Base-by-base conservation (phyloP, 768 basidiomycete species). In the Gymnopilus dilepis region DNA sequence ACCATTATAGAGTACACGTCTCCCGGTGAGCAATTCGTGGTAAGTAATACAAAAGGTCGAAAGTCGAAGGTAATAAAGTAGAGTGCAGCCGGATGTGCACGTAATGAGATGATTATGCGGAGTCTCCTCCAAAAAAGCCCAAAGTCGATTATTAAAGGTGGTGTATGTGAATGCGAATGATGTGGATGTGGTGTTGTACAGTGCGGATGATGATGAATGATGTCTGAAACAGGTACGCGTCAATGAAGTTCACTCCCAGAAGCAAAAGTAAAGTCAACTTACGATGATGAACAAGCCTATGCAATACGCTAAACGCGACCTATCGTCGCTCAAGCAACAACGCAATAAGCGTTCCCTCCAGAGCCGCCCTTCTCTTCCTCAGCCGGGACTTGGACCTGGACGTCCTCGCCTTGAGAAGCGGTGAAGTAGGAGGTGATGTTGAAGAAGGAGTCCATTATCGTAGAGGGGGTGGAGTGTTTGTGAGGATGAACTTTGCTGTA, bases 361-460 rank as follows among this genome's bases (percentile, higher is more conserved):
- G 58, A 42, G 13, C 66, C 64, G 9, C 56, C 48, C n/a, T 56
- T 61, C 58, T 70, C 69, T 63, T 66, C 65, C 24, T 65, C 45
- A 21, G 61, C 47, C 6, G 68, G 67, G 15, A 69, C 28, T n/a
- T 63, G 58, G 8, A 53, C 43, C 38, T 63, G 58, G 8, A 53
- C 43, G 40, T 68, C 66, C 61, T 71, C 68, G 26, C 41, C 31
- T 33, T 65, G 45, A 41, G 56, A 50, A 41, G 37, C 48, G 48
- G 53, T 56, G 47, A 56, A 58, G 47, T 60, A 58, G 58, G 63
- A 60, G 53, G 55, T 19, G 54, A 69, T 62, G 47, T 47, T 58
- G 33, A 65, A 59, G 64, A 71, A 71, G 52, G 68, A 58, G 58
- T 71, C 70, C 70, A 71, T 71, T 59, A 51, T 48, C 21, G 22